Conservation (phyloP, 441 rosid genomes). For the Pelargonium myrrhifolium region DNA sequence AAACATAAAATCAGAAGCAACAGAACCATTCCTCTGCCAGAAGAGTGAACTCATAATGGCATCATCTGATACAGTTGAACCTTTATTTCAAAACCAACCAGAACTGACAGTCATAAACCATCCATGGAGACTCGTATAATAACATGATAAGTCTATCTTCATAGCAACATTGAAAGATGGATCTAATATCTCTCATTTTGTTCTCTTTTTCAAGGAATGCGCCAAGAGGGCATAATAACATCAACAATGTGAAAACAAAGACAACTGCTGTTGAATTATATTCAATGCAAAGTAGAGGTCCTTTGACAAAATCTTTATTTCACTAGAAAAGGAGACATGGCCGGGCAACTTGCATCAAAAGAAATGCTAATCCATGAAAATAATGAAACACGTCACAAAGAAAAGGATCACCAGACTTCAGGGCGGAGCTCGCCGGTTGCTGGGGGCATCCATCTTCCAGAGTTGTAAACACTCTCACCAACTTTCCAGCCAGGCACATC, state of each 20-base stretch:
- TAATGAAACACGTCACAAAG: neutral
- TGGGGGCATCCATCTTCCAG: constrained; percentile 98
- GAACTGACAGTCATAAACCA: too few relatives aligned
- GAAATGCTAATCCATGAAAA: constrained; percentile 4
- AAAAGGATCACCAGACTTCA: constrained; percentile 71
- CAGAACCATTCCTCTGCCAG: too few relatives aligned
- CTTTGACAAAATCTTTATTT: constrained; percentile 17
- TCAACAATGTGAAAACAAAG: neutral
- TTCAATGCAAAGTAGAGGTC: neutral
- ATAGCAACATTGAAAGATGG: too few relatives aligned
- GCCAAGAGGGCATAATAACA: neutral
- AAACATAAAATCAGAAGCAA: too few relatives aligned
- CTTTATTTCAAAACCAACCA: too few relatives aligned
- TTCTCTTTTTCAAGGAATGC: too few relatives aligned
- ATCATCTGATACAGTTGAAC: too few relatives aligned
- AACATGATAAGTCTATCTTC: too few relatives aligned
- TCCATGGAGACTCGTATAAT: too few relatives aligned
- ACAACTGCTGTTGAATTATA: neutral
- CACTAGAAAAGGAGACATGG: constrained; percentile 3
- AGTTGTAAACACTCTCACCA: constrained; percentile 84
- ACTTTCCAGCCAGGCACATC: constrained; percentile 99
- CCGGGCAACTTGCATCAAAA: constrained; percentile 19
- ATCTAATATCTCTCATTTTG: too few relatives aligned
- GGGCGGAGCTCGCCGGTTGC: constrained; percentile 95
- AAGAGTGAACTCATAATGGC: too few relatives aligned